Conservation (phyloP, 495 filamentous ascomycete genomes). For the Trypethelium eluteriae region DNA sequence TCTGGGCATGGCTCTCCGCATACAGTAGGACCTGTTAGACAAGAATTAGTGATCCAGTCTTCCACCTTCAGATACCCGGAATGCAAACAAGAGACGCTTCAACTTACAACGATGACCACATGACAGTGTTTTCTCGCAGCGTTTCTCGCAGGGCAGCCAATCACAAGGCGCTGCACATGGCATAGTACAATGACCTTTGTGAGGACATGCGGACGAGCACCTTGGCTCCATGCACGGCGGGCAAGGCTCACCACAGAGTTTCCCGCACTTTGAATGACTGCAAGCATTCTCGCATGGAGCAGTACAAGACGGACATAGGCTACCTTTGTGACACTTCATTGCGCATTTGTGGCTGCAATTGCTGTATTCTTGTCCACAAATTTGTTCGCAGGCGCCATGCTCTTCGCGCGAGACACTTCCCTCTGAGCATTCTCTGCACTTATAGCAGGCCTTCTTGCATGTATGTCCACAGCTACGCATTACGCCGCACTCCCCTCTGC, state of each 20-base stretch:
- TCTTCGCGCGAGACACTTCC: slow-evolving; percentile 28
- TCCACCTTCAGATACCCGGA: slow-evolving; percentile 12
- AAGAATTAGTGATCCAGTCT: slow-evolving; percentile 3
- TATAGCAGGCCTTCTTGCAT: slow-evolving; percentile 46
- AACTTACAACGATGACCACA: slow-evolving; percentile 45
- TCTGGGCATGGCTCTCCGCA: slow-evolving; percentile 59
- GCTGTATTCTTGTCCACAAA: slow-evolving; percentile 46
- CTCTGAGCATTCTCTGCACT: slow-evolving; percentile 38
- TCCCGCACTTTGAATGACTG: slow-evolving; percentile 52
- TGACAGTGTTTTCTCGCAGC: slow-evolving; percentile 47
- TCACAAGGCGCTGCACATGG: slow-evolving; percentile 56
- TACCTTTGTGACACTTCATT: slow-evolving; percentile 46
- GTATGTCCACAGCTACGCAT: slow-evolving; percentile 52
- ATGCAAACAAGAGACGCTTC: slow-evolving; percentile 14
- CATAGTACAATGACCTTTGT: slow-evolving; percentile 46
- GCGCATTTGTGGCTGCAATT: slow-evolving; percentile 54
- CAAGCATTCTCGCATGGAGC: slow-evolving; percentile 54
- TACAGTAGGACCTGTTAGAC: slow-evolving; percentile 48
- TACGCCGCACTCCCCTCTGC: slow-evolving; percentile 40
- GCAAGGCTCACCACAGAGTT: slow-evolving; percentile 56
- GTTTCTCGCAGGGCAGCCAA: slow-evolving; percentile 54
- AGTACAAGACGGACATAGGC: slow-evolving; percentile 47
- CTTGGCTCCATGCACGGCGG: slow-evolving; percentile 51
- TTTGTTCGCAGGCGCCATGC: slow-evolving; percentile 46
- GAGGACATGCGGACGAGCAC: slow-evolving; percentile 51